Evolutionary conservation across 306 rosid species (phyloP).

Genomic region (Gastrolobium villosum): DNA sequence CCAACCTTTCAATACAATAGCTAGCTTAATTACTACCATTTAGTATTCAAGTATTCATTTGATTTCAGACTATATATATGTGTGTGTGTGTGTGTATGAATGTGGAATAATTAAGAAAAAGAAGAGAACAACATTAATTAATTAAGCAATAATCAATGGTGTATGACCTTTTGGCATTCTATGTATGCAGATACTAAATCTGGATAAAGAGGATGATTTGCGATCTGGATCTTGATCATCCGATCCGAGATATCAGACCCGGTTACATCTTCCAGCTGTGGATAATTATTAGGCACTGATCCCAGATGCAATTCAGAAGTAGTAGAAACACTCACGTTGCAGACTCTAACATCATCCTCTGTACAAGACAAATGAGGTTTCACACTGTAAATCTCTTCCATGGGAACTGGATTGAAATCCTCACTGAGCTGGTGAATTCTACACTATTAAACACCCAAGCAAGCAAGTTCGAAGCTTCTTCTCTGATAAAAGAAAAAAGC

Average conservation of each 20-base stretch:
- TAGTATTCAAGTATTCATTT: not conserved
- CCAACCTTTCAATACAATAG: conserved; percentile 62
- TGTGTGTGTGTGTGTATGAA: no score
- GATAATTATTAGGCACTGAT: conserved; percentile 16
- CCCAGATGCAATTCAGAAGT: conserved; percentile 46
- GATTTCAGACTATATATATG: no score
- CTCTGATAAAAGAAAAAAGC: not conserved
- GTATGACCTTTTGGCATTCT: conserved; percentile 71
- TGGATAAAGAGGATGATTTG: conserved; percentile 75
- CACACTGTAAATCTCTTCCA: conserved; percentile 37
- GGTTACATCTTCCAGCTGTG: conserved; percentile 46
- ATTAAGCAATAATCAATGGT: not conserved
- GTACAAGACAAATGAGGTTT: conserved; percentile 28
- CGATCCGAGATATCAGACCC: conserved; percentile 54
- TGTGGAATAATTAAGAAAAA: not conserved
- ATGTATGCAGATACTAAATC: conserved; percentile 71
- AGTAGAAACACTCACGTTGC: conserved; percentile 35
- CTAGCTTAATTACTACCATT: conserved; percentile 7
- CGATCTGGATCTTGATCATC: conserved; percentile 69
- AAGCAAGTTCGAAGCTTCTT: no score
- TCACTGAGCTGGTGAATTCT: not conserved
- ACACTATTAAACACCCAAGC: not conserved
- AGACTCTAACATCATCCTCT: conserved; percentile 41
- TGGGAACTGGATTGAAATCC: not conserved
- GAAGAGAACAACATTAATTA: not conserved